Base-by-base conservation (phyloP, 495 filamentous ascomycete species). In the Neurospora sp. region DNA sequence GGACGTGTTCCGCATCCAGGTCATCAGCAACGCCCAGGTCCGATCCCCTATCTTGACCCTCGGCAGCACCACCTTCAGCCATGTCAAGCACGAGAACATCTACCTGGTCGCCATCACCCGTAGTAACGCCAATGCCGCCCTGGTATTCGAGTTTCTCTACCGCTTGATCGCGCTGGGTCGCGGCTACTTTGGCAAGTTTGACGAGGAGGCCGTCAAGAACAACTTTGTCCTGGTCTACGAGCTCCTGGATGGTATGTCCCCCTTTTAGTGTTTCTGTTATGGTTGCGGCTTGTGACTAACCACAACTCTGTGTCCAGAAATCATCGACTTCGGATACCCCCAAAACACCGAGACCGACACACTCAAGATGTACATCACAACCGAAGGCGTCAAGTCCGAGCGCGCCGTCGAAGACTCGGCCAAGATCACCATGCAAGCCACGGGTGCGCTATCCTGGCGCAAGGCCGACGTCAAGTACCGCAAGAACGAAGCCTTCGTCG, bases 321-420 rank as follows among this genome's bases (percentile, higher is more conserved):
- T 99, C 76, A 89, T 99, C 78, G 96, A 99, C 83, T 99, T 98
- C 80, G 96, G 96, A 77, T 99, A 99, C 81, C 96, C 96, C 70
- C 96, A 99, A 81, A 98, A 98, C 82, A 98, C 96, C 76, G 96
- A 99, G 84, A 95, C 94, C 48, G 96, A 99, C 80, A 99, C 96
- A 20, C 87, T 99, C 73, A 99, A 98, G 85, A 98, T 98, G 95
- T 98, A 99, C 85, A 99, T 99, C 83, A 99, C 96, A 16, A 98
- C 96, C 69, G 96, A 99, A 84, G 96, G 96, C 61, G 96, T 99
- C 84, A 97, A 97, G 82, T 96, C 94, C 37, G 94, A 97, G 82
- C 90, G 95, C 71, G 90, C 92, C 70, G 91, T 93, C 85, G 92
- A 94, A 79, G 94, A 98, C 81, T 96, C 94, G 22, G 94, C 94